Conservation (phyloP, 352 stramenopile species). For the Phytopythium kandeliae region DNA sequence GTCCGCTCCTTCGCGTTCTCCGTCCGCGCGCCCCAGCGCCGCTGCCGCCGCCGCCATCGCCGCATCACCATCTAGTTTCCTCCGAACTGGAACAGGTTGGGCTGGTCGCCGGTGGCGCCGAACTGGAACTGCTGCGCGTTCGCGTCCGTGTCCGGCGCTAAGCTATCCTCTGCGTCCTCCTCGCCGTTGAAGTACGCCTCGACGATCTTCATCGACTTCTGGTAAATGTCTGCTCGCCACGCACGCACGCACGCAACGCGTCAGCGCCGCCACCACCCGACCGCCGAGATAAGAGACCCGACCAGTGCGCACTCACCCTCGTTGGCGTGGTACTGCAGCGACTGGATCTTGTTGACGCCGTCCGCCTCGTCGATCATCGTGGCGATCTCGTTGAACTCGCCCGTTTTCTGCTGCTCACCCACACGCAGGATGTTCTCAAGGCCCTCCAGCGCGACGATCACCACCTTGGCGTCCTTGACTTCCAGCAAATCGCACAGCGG, state of each 20-base stretch:
- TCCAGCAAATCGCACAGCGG: constrained; percentile 96
- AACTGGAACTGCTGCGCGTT: constrained; percentile 82
- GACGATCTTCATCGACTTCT: constrained; percentile 96
- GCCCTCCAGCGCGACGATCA: constrained; percentile 97
- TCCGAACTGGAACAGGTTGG: constrained; percentile 82
- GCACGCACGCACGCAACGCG: neutral
- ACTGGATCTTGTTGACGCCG: constrained; percentile 97
- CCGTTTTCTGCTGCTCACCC: constrained; percentile 57
- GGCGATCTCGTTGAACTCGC: constrained; percentile 92
- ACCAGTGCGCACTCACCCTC: constrained; percentile 89
- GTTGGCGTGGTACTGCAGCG: constrained; percentile 97
- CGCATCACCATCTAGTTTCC: constrained; percentile 70
- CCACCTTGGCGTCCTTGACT: constrained; percentile 97
- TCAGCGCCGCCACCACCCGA: neutral
- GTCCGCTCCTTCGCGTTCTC: too few species aligned
- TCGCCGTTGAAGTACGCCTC: constrained; percentile 98
- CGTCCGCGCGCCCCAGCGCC: too few species aligned
- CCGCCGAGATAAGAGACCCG: too few species aligned
- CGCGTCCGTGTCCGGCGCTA: constrained; percentile 62
- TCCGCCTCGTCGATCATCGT: constrained; percentile 95
- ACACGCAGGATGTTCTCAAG: constrained; percentile 99
- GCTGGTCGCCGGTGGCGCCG: constrained; percentile 47
- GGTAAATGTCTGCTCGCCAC: constrained; percentile 67
- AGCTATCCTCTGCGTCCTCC: constrained; percentile 92
- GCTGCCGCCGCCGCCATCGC: too few species aligned